Evolutionary conservation across 2,329 filamentous ascomycete genomes (phyloP).

Genomic region (Didymella pomorum): DNA sequence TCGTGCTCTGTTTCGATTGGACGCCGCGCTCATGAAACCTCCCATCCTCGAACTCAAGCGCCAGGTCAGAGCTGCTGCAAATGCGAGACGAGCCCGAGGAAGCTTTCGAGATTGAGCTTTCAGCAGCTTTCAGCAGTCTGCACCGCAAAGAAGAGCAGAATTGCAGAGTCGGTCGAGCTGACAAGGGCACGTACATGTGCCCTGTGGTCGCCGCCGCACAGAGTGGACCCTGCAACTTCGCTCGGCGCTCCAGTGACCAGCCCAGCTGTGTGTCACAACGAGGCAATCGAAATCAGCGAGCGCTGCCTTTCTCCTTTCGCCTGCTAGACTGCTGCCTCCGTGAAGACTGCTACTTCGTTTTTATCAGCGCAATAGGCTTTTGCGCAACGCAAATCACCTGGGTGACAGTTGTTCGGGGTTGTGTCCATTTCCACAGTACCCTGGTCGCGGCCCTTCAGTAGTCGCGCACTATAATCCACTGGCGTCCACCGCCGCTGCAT

Average conservation of each 20-base stretch:
- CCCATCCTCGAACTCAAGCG: constrained; percentile 16
- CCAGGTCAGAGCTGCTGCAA: constrained; percentile 17
- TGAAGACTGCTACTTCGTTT: not conserved
- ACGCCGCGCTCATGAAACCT: constrained; percentile 19
- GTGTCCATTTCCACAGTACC: constrained; percentile 5
- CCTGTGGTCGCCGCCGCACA: constrained; percentile 7
- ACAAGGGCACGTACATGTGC: constrained; percentile 8
- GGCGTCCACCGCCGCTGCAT: constrained; percentile 6
- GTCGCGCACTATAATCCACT: constrained; percentile 10
- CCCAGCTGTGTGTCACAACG: constrained; percentile 10
- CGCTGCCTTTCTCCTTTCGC: constrained; percentile 3
- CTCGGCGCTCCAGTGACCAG: constrained; percentile 1
- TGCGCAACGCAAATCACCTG: not conserved
- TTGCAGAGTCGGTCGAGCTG: constrained; percentile 2
- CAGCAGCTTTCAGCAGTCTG: not conserved
- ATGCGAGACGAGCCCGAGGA: constrained; percentile 23
- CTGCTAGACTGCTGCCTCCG: constrained; percentile 2
- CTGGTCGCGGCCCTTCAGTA: constrained; percentile 7
- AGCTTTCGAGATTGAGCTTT: constrained; percentile 2
- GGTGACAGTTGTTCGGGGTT: not conserved
- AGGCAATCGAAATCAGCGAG: constrained; percentile 15
- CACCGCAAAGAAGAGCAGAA: not conserved
- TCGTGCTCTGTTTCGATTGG: constrained; percentile 11
- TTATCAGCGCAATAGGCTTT: not conserved
- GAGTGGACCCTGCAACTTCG: not conserved